Base-by-base conservation (phyloP, 331 rosid species). In the Phaseolus coccineus region DNA sequence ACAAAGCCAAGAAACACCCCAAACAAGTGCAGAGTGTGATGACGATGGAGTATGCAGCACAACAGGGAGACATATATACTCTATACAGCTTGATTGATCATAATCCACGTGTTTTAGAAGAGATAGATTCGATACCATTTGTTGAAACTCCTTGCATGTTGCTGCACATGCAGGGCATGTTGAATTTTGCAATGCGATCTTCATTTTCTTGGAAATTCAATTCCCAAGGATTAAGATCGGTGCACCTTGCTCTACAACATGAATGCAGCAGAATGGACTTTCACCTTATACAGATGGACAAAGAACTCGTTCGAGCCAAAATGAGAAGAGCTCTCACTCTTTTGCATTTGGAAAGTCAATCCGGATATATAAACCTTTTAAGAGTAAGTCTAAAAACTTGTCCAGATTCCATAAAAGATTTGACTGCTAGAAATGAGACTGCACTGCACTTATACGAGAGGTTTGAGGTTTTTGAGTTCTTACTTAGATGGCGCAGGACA, bases 81-180 rank as follows among this genome's bases (percentile, higher is more conserved):
- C 30, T 55, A 4, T 55, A 55, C 30, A 24, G 0, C 8, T 1
- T 55, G 14, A 24, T 55, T 22, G 30, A 55, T 0, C 4, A 8
- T 28, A 10, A 55, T 19, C 61, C 61, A 8, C 1, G 1, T 0
- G 16, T 79, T 67, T 48, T 84, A 33, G 84, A 87, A 1, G 8
- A 10, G 0, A 19, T 74, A 0, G 82, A 84, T 4, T 37, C 11
- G 16, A 51, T 63, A 8, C 69, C 84, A 48, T 87, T 80, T 77
- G 69, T 30, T 1, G 70, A 85, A 2, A 83, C 87, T 30, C 89
- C 91, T 22, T 37, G n/a, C n/a, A n/a, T n/a, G n/a, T n/a, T n/a
- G n/a, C n/a, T n/a, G n/a, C n/a, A n/a, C n/a, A n/a, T 88, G 27
- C 4, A 0, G 91, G 87, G 1, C 50, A 88, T 5, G 1, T 74